Base-by-base conservation (phyloP, 495 filamentous ascomycete genomes). In the Penicillium taxi region DNA sequence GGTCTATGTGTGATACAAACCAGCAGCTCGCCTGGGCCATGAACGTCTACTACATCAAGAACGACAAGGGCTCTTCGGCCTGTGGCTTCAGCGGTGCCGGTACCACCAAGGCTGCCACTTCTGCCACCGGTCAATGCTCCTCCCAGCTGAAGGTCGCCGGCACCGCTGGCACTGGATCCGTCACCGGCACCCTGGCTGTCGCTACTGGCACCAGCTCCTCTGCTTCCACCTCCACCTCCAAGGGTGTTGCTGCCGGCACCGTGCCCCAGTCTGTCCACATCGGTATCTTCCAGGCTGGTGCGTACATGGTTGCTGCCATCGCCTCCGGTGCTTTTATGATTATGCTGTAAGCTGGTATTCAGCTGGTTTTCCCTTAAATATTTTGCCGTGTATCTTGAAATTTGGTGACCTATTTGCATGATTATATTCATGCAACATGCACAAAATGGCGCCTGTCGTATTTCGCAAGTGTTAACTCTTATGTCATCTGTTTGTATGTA, bases 1-100 rank as follows among this genome's bases (percentile, higher is more conserved):
- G 88, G 69, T 78, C 78, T 58, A 91, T 94, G 79, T 98, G 91
- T 72, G 75, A 70, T 45, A 32, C 77, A 48, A 74, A 69, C 44
- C 73, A 95, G 63, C 74, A 88, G 65, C 78, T 96, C 18, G 80
- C 75, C 26, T 94, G 77, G 56, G 86, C 81, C 35, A 77, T 96
- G 55, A 78, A 94, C 66, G 55, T 62, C 38, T 98, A 93, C 75
- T 91, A 88, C 68, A 56, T 77, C 37, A 60, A 63, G 47, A 58
- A 59, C 30, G 51, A 55, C 30, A 52, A 61, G 30, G 77, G 82
- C 20, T 26, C 27, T 14, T 25, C 32, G 7, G 52, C 52, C 22
- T 98, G 91, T 55, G 73, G 81, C 66, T 98, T 96, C 68, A 62
- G 69, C 35, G 81, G 85, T 45, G 64, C 67, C 14, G 86, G 74